phyloP scores from a whole-genome alignment of 2,329 filamentous ascomycete species.

The Penicillium palitans region DNA sequence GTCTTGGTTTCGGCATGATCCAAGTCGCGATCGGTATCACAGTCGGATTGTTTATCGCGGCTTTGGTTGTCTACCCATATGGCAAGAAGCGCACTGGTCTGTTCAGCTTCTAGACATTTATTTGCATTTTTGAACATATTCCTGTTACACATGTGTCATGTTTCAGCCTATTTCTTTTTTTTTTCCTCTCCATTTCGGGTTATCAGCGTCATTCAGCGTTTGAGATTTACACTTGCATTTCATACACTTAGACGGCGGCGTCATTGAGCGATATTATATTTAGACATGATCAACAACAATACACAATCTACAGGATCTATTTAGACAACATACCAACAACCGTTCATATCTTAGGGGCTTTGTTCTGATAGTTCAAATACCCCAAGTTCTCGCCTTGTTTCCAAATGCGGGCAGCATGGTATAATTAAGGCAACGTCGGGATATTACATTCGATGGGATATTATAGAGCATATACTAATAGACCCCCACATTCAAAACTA shows the following conservation, averaged over 20 bases:
- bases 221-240: constrained; percentile 7
- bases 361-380: neutral
- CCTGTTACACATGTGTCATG: neutral
- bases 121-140: constrained; percentile 8
- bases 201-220: constrained; percentile 9
- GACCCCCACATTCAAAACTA: neutral
- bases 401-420: neutral
- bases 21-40: constrained; percentile 54
- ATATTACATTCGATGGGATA: neutral
- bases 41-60: constrained; percentile 51
- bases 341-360: neutral
- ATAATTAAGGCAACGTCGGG: neutral
- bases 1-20: constrained; percentile 52
- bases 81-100: constrained; percentile 52
- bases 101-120: constrained; percentile 44
- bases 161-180: neutral
- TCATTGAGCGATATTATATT: constrained; percentile 4
- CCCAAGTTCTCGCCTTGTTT: neutral
- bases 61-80: constrained; percentile 50
- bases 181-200: neutral
- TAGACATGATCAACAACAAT: neutral
- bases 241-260: neutral
- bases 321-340: neutral
- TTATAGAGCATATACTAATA: neutral
- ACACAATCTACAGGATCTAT: neutral